A percentile compares a stretch with the other conserved stretches of the same genome.
These are phyloP conservation scores for Nothophytophthora sp. DNA, from an alignment of 352 stramenopile species.

Conservation along the genomic window DNA sequence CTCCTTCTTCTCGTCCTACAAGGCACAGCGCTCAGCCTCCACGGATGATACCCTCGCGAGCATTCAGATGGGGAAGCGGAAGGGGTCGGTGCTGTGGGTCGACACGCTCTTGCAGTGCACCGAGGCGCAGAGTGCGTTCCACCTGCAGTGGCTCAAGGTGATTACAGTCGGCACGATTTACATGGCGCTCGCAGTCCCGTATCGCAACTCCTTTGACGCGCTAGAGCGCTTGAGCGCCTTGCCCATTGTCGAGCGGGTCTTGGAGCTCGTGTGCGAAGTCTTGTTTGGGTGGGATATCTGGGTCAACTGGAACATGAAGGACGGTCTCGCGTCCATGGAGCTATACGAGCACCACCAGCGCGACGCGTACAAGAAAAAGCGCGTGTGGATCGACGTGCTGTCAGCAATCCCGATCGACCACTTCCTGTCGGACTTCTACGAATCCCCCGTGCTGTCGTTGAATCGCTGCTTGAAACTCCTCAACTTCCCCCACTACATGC, in stretches of 20 bases:
- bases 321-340: constrained; percentile 45
- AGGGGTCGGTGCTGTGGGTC: constrained; percentile 41
- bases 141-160: constrained; percentile 39
- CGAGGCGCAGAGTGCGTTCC: constrained; percentile 41
- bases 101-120: constrained; percentile 45
- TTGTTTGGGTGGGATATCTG: constrained; percentile 60
- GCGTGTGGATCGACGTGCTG: constrained; percentile 41
- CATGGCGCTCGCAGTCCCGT: constrained; percentile 46
- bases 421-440: constrained; percentile 45
- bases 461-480: constrained; percentile 56
- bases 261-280: constrained; percentile 47
- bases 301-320: constrained; percentile 60
- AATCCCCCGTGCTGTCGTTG: constrained; percentile 34
- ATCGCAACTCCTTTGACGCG: constrained; percentile 43
- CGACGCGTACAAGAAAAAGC: constrained; percentile 34
- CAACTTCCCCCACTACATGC: constrained; percentile 56
- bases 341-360: constrained; percentile 49
- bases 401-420: constrained; percentile 57
- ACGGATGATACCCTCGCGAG: constrained; percentile 4
- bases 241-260: constrained; percentile 15
- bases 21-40: constrained; percentile 19
- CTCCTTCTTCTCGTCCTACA: constrained; percentile 31
- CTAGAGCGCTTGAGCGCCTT: constrained; percentile 23
- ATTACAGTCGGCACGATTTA: constrained; percentile 33
- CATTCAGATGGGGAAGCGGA: constrained; percentile 4